Evolutionary conservation across 2,329 filamentous ascomycete species (phyloP), one percentile per base, ranked within the genome.

Genomic region (Trichoderma polysporum): DNA sequence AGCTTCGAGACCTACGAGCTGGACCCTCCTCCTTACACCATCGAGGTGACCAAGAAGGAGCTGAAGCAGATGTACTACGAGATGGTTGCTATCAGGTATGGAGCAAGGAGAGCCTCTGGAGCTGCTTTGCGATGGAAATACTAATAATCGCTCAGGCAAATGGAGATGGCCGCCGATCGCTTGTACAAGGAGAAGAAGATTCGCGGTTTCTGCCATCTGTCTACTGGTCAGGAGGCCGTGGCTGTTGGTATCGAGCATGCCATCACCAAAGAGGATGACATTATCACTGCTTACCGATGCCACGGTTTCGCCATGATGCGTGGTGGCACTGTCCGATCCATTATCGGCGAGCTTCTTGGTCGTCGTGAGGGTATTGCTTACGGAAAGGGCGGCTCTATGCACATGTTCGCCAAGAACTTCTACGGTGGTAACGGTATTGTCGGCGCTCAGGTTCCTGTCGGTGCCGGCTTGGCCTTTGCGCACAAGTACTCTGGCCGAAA

Each of bases 181-280:
- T 86, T 99, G 77, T 99, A 99, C 92, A 99, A 99, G 87, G 95
- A 98, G 86, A 99, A 99, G 91, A 98, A 99, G 88, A 98, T 99
- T 76, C 92, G 95, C 76, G 95, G 95, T 84, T 99, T 99, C 91
- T 99, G 95, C 85, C 95, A 99, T 84, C 84, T 99, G 82, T 98
- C 95, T 68, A 97, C 91, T 68, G 95, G 95, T 70, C 95, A 99
- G 84, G 95, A 99, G 87, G 95, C 95, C 72, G 95, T 99, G 72
- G 93, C 95, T 68, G 90, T 94, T 74, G 95, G 95, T 79, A 98
- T 99, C 77, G 95, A 99, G 84, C 92, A 97, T 80, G 94, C 94
- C 72, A 91, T 99, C 78, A 92, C 89, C 76, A 93, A 92, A 82
- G 83, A 90, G 73, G 95, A 99, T 85, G 93, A 97, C 78, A 81